Percentiles rank a stretch among this genome's conserved stretches.
Conservation (phyloP, 2,329 filamentous ascomycete genomes). For the Talaromyces verruculosus region DNA sequence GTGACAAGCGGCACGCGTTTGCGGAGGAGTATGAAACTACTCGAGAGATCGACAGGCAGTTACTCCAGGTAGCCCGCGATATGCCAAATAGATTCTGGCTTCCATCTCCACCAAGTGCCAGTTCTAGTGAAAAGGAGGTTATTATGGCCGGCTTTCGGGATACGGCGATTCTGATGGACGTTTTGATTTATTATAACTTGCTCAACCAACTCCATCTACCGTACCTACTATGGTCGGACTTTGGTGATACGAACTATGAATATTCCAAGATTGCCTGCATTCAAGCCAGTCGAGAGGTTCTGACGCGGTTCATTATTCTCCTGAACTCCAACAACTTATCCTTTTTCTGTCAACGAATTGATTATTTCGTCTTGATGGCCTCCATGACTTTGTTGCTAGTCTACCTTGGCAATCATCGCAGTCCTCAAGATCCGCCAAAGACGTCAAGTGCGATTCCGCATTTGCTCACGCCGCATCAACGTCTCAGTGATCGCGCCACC, state of each 20-base stretch:
- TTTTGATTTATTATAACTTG: conserved; percentile 10
- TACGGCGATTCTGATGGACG: neutral
- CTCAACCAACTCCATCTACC: conserved; percentile 15
- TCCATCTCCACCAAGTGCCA: neutral
- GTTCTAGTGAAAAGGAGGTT: neutral
- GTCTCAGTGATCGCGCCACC: neutral
- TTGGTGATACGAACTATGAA: neutral
- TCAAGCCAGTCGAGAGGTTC: conserved; percentile 6
- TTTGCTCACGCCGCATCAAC: neutral
- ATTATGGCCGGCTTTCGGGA: neutral
- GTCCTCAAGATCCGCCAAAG: neutral
- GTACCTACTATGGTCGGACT: neutral
- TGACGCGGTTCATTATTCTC: conserved; percentile 11
- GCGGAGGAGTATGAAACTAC: neutral
- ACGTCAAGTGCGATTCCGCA: neutral
- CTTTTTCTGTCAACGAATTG: conserved; percentile 9
- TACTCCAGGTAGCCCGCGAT: neutral
- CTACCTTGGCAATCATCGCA: conserved; percentile 6
- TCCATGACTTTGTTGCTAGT: conserved; percentile 9
- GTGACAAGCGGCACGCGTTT: conserved; percentile 37
- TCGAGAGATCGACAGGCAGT: neutral
- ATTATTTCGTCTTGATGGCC: conserved; percentile 13
- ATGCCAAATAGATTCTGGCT: conserved; percentile 12
- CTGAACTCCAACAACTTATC: neutral
- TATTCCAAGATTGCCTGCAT: conserved; percentile 10